Conservation (phyloP, 2,329 filamentous ascomycete species). For the Balansia obtecta region DNA sequence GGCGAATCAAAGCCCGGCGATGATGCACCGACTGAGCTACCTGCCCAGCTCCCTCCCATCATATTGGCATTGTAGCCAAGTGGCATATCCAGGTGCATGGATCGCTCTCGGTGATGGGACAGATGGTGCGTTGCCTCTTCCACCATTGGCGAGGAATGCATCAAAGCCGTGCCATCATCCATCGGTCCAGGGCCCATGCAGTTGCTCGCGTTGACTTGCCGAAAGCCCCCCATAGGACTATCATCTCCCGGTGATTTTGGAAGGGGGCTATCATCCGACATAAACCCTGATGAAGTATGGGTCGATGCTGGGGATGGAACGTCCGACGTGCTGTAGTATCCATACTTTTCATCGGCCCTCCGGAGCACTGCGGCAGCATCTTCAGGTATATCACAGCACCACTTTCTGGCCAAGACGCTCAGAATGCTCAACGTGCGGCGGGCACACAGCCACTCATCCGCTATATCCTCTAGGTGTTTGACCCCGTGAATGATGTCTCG, state of each 20-base stretch:
- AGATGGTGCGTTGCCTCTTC: not conserved
- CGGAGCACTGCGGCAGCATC: slow-evolving; percentile 69
- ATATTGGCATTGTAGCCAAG: slow-evolving; percentile 12
- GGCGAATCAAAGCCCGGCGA: slow-evolving; percentile 1
- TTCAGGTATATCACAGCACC: slow-evolving; percentile 75
- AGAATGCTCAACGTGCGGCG: slow-evolving; percentile 75
- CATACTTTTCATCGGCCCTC: slow-evolving; percentile 69
- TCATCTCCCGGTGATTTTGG: slow-evolving; percentile 17
- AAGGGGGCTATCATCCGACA: slow-evolving; percentile 16
- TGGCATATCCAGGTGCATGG: slow-evolving; percentile 5
- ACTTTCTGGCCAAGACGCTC: slow-evolving; percentile 74
- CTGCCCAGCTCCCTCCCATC: slow-evolving; percentile 15
- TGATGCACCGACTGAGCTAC: not conserved
- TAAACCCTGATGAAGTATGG: slow-evolving; percentile 16
- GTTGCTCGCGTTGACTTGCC: slow-evolving; percentile 14
- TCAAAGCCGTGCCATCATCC: slow-evolving; percentile 7
- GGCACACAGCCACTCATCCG: slow-evolving; percentile 86
- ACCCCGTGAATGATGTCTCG: slow-evolving; percentile 84
- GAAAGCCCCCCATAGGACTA: slow-evolving; percentile 22
- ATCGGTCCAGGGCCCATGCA: slow-evolving; percentile 1
- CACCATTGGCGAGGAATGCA: slow-evolving; percentile 6
- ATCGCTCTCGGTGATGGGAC: slow-evolving; percentile 1
- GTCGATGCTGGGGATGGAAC: slow-evolving; percentile 40
- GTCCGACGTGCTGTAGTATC: slow-evolving; percentile 52
- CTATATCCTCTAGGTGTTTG: slow-evolving; percentile 88